Evolutionary conservation across 495 filamentous ascomycete species (phyloP), one percentile per base, ranked within the genome.

Genomic region (Echria macrotheca): DNA sequence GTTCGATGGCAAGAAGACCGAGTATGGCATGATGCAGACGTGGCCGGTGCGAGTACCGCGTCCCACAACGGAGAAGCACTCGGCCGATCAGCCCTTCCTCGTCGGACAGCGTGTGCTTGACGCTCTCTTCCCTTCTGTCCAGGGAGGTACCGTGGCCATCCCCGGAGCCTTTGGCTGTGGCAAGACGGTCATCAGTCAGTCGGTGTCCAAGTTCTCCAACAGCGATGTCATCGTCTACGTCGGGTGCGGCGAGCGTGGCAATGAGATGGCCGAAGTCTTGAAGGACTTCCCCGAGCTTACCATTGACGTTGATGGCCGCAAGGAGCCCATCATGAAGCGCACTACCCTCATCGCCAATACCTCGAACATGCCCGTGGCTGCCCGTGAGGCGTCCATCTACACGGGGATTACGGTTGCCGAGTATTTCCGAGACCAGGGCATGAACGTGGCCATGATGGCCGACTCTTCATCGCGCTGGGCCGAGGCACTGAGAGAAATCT

Each of bases 321-420:
- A 89, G 74, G 94, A 97, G 65, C 89, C 93, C 49, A 97, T 99
- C 77, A 99, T 99, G 93, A 99, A 97, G 80, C 94, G 93, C 60
- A 97, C 93, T 44, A 91, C 89, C 33, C 78, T 99, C 44, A 96
- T 99, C 65, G 93, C 93, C 62, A 99, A 99, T 68, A 99, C 93
- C 22, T 99, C 93, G 50, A 99, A 99, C 76, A 99, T 99, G 93
- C 93, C 93, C 54, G 93, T 99, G 62, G 93, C 93, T 49, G 93
- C 93, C 43, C 90, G 93, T 72, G 93, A 99, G 69, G 93, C 93
- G 50, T 99, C 93, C 37, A 99, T 99, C 64, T 99, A 97, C 72
- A 99, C 93, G 26, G 93, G 94, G 66, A 97, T 97, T 57, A 97
- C 93, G 1, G 85, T 97, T 6, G 89, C 94, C 35, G 91, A 98